Percentiles rank a stretch among this genome's conserved stretches.
These are phyloP conservation scores for Meripilus lineatus DNA, from an alignment of 1,284 basidiomycete species.

Conservation along the genomic window DNA sequence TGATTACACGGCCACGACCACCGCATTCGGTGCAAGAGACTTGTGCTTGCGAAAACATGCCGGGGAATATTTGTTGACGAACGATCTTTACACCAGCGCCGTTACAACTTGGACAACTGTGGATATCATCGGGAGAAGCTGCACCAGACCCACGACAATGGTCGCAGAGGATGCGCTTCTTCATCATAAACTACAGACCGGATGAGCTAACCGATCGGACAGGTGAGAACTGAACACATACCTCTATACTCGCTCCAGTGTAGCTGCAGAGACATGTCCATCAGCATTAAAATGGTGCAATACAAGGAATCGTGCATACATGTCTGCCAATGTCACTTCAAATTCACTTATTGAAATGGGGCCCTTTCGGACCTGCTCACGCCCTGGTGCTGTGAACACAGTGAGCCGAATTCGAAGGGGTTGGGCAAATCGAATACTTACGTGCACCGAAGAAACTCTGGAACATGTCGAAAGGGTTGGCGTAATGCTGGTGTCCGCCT, in stretches of 20 bases:
- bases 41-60: constrained; percentile 87
- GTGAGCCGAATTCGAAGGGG: no score
- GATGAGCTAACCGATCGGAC: not conserved
- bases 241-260: constrained; percentile 78
- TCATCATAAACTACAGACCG: constrained; percentile 71
- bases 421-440: constrained; percentile 1
- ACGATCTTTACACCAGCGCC: constrained; percentile 84
- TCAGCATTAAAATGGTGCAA: constrained; percentile 8
- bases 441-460: constrained; percentile 81
- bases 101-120: constrained; percentile 73
- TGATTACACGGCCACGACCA: constrained; percentile 79
- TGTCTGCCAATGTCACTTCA: constrained; percentile 80
- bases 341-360: constrained; percentile 84
- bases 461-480: constrained; percentile 95
- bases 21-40: constrained; percentile 74
- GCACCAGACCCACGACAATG: constrained; percentile 92
- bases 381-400: no score
- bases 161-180: constrained; percentile 86
- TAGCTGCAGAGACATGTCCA: constrained; percentile 59
- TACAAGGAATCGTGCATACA: constrained; percentile 42
- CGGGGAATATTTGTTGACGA: constrained; percentile 92
- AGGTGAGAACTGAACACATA: constrained; percentile 31
- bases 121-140: constrained; percentile 81
- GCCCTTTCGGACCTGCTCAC: constrained; percentile 71
- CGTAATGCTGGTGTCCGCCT: constrained; percentile 59